Base-by-base conservation (phyloP, 2,329 filamentous ascomycete genomes). In the Ciborinia camelliae region DNA sequence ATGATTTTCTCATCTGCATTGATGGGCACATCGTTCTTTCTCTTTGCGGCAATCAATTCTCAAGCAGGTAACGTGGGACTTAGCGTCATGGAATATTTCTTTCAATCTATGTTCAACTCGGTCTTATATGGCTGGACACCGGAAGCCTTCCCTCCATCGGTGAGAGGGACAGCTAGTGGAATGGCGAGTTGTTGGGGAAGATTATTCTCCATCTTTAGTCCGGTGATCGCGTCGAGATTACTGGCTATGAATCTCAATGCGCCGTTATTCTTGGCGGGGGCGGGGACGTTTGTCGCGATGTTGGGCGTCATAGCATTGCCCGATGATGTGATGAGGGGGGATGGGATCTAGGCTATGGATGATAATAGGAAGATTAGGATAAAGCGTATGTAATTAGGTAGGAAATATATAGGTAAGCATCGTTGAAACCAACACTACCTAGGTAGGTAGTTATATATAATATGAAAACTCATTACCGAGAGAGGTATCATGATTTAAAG, bases 161-260 rank as follows among this genome's bases (percentile, higher is more conserved):
- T 84, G 20, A 73, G 81, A 43, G 82, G 81, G 4, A 84, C 81
- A 0, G 76, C 84, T 0, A 82, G 81, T 68, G 84, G 85, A 0
- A 67, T 86, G 15, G 82, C 84, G 2, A 82, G 81, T 66, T 86
- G 85, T 70, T 86, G 82, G 82, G 84, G 84, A 1, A 74, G 84
- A 2, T 62, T 86, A 30, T 84, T 84, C 68, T 81, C 82, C 12
- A 86, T 87, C 52, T 79, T 86, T 20, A 83, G 81, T 45, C 84
- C 84, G 0, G 70, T 86, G 45, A 83, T 84, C 62, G 83, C 82
- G 5, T 80, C 84, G 68, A 75, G 81, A n/a, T 76, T 79, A 45
- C 73, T 77, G 0, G 62, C 69, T 35, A 69, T 71, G 0, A 75
- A 79, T 47, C 72, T 81, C 7, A 84, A 85, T 65, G 77, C 76